Conservation (phyloP, 441 rosid species). For the Populus trichocarpa region DNA sequence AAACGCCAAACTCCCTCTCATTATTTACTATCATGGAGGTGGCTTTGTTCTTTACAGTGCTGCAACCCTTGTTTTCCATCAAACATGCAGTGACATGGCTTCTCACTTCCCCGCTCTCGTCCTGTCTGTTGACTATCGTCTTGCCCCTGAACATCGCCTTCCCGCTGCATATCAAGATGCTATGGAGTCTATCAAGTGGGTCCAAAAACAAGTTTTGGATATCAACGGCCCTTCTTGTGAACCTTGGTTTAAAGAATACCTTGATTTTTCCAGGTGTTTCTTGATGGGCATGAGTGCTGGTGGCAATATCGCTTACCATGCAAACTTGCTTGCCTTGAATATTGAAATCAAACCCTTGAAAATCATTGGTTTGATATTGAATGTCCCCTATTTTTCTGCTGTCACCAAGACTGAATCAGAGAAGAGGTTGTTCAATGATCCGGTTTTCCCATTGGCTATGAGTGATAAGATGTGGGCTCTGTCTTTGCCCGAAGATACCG, state of each 20-base stretch:
- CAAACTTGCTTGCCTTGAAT: neutral
- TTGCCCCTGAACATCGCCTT: slow-evolving; percentile 43
- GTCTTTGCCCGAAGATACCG: neutral
- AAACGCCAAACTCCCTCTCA: slow-evolving; percentile 47
- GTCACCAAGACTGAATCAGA: neutral
- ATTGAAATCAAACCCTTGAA: neutral
- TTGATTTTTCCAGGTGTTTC: slow-evolving; percentile 26
- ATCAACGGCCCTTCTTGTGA: slow-evolving; percentile 24
- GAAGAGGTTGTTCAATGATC: neutral
- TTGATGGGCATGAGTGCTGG: neutral
- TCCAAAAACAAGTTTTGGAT: slow-evolving; percentile 28
- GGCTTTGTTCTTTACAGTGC: slow-evolving; percentile 29
- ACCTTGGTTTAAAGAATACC: slow-evolving; percentile 41
- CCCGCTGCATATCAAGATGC: slow-evolving; percentile 48
- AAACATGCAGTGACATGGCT: slow-evolving; percentile 19
- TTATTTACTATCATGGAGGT: slow-evolving; percentile 41
- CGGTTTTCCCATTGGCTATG: neutral
- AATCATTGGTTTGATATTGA: neutral
- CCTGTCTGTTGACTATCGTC: slow-evolving; percentile 36
- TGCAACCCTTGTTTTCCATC: slow-evolving; percentile 15
- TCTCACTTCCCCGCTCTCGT: slow-evolving; percentile 32
- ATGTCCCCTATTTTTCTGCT: neutral
- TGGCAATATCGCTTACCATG: neutral
- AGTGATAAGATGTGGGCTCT: neutral
- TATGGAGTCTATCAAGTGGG: slow-evolving; percentile 31